phyloP scores from a whole-genome alignment of 2,329 filamentous ascomycete species.

The Thermochaetoides dissita region DNA sequence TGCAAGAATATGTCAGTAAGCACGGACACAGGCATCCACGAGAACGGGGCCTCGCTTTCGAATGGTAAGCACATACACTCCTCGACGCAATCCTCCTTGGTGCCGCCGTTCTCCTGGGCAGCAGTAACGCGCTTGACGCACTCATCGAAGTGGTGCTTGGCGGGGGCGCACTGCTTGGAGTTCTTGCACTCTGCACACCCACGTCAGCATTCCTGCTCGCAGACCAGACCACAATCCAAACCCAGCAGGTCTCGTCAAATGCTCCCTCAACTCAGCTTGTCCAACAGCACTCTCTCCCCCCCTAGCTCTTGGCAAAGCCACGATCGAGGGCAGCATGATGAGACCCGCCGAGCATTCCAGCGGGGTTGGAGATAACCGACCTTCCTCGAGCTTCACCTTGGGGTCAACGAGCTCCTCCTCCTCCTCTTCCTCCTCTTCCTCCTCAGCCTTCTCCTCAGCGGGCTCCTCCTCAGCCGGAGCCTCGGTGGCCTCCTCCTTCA shows the following conservation, averaged over 20 bases:
- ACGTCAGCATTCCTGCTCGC: too few species aligned
- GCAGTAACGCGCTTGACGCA: conserved; percentile 85
- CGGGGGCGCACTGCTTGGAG: conserved; percentile 67
- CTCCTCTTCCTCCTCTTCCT: conserved; percentile 64
- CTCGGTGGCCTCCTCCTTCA: conserved; percentile 22
- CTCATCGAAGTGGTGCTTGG: conserved; percentile 97
- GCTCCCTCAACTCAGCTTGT: too few species aligned
- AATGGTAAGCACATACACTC: conserved; percentile 59
- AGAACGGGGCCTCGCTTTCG: too few species aligned
- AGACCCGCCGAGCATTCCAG: not conserved
- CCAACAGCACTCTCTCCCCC: too few species aligned
- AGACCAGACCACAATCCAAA: too few species aligned
- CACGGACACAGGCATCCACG: not conserved
- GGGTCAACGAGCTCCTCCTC: conserved; percentile 72
- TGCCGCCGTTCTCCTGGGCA: conserved; percentile 48
- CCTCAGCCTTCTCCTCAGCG: conserved; percentile 48
- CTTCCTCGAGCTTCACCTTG: conserved; percentile 81
- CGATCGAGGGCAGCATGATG: too few species aligned
- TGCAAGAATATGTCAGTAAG: conserved; percentile 23
- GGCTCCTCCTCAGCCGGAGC: conserved; percentile 43
- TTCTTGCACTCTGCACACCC: conserved; percentile 67
- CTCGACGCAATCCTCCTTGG: conserved; percentile 93
- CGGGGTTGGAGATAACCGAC: conserved; percentile 30
- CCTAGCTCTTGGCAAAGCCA: too few species aligned
- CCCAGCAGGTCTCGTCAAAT: too few species aligned